Evolutionary conservation across 768 basidiomycete genomes (phyloP).

Genomic region (Phanerodontia chrysosporium): DNA sequence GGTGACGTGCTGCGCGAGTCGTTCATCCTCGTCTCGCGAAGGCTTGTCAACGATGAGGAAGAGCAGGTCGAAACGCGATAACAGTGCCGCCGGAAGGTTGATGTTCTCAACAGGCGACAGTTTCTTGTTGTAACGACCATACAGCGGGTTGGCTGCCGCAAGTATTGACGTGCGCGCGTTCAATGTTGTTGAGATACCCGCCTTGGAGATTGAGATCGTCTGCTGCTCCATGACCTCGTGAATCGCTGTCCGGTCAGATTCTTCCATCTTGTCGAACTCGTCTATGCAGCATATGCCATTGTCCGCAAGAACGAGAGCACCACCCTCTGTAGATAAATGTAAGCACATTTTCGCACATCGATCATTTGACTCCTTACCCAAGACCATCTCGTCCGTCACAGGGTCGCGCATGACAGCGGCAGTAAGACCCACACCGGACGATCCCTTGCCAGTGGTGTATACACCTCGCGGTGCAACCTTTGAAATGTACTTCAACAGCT

Average conservation of each 20-base stretch:
- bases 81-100: constrained; percentile 93
- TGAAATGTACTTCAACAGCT: constrained; percentile 95
- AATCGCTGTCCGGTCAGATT: constrained; percentile 93
- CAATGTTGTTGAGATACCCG: constrained; percentile 96
- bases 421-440: constrained; percentile 96
- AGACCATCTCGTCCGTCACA: constrained; percentile 98
- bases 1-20: constrained; percentile 94
- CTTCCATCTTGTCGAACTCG: constrained; percentile 99
- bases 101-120: constrained; percentile 98
- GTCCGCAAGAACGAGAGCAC: constrained; percentile 97
- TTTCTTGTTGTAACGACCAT: constrained; percentile 97
- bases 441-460: constrained; percentile 97
- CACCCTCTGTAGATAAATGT: constrained; percentile 69
- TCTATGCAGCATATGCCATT: constrained; percentile 99
- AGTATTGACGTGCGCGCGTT: constrained; percentile 97
- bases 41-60: constrained; percentile 98
- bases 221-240: constrained; percentile 99
- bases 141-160: constrained; percentile 96
- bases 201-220: constrained; percentile 98
- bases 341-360: neutral
- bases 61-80: constrained; percentile 94
- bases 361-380: constrained; percentile 55
- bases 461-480: constrained; percentile 97
- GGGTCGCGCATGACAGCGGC: constrained; percentile 99
- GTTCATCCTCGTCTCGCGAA: constrained; percentile 89